Base-by-base conservation (phyloP, 1,284 basidiomycete genomes). In the Irpex sp. region DNA sequence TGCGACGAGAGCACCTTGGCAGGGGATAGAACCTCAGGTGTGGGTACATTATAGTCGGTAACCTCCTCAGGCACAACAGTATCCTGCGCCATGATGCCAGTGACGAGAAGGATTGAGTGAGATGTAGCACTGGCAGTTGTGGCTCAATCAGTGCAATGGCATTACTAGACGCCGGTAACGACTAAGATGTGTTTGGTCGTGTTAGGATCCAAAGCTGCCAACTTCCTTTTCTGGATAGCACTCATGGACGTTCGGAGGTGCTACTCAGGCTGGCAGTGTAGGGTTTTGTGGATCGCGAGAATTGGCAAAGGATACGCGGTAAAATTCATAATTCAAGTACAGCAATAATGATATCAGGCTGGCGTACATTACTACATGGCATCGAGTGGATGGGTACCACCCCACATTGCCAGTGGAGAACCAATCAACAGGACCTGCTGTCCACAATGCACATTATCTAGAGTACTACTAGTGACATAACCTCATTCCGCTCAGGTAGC, bases 201-300 rank as follows among this genome's bases (percentile, higher is more conserved):
- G 59, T 73, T 73, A 70, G 65, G 57, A 63, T 67, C 63, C 7
- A 60, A 71, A 62, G 71, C 62, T 61, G 52, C 68, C 70, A 69
- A 63, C 60, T 59, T 55, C 21, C 56, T n/a, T 56, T 36, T 36
- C 8, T 34, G 19, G 54, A 3, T 17, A 11, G 19, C 26, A 2
- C 40, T 5, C 40, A 15, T 9, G 4, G 8, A 44, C 15, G 40
- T 26, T 26, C 26, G 26, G 26, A 26, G 26, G 26, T 26, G 26
- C 26, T 4, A 26, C 3, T 26, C 21, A 26, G 21, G 21, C 21
- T 26, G 26, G 26, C 26, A 26, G 26, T 26, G 21, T 26, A 26
- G 21, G 21, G 21, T 26, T 26, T 3, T 26, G 21, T 26, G 21
- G 21, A 26, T 26, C 3, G 26, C 26, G 26, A 26, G 26, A 26